phyloP scores from a whole-genome alignment of 2,329 filamentous ascomycete genomes.

The Neonectria faginata region DNA sequence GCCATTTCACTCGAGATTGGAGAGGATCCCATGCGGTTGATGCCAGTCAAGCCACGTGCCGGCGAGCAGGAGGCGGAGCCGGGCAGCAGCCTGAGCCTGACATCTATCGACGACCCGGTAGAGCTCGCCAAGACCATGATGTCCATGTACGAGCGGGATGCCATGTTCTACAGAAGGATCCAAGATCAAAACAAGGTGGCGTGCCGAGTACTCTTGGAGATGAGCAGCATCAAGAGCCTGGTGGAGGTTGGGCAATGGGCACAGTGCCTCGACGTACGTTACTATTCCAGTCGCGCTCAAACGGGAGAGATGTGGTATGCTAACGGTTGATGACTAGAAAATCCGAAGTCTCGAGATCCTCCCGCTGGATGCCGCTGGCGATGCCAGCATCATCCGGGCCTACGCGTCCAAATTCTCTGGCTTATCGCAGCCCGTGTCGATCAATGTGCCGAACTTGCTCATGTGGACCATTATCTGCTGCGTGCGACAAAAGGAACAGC shows the following conservation, averaged over 20 bases:
- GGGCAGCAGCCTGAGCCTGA: constrained; percentile 70
- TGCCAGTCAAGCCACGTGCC: constrained; percentile 80
- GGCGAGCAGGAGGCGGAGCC: constrained; percentile 56
- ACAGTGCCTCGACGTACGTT: constrained; percentile 68
- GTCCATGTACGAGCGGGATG: constrained; percentile 70
- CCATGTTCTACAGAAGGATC: constrained; percentile 70
- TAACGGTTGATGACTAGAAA: constrained; percentile 61
- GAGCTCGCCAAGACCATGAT: constrained; percentile 72
- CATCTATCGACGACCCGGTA: constrained; percentile 70
- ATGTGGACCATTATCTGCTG: constrained; percentile 95
- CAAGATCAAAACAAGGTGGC: constrained; percentile 68
- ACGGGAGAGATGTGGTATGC: constrained; percentile 15
- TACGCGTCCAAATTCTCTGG: constrained; percentile 84
- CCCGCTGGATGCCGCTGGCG: constrained; percentile 79
- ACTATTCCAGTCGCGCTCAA: not conserved
- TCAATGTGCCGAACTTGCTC: constrained; percentile 90
- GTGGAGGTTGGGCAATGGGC: constrained; percentile 68
- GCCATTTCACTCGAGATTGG: constrained; percentile 88
- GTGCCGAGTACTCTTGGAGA: constrained; percentile 68
- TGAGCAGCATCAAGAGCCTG: constrained; percentile 70
- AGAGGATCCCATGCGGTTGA: constrained; percentile 80
- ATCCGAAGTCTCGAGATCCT: constrained; percentile 83
- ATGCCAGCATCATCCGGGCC: constrained; percentile 81
- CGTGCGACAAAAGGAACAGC: constrained; percentile 78
- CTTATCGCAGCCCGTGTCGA: constrained; percentile 82